Base-by-base conservation (phyloP, 2,329 filamentous ascomycete genomes). In the Aspergillus niger region DNA sequence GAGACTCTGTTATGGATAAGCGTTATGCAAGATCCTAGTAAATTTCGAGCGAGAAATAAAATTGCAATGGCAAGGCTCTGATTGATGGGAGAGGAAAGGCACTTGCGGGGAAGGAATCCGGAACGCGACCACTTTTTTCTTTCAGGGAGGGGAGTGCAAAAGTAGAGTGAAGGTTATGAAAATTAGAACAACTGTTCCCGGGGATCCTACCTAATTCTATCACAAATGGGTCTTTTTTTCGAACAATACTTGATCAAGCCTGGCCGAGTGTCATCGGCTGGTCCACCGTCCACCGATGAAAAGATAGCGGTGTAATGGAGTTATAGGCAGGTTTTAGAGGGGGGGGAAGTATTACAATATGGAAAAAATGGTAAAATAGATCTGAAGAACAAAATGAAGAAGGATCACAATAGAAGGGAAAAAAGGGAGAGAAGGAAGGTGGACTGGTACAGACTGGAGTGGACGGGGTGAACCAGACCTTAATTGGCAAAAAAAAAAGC, bases 341-440 rank as follows among this genome's bases (percentile, higher is more conserved):
- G 50, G 53, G 41, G 20, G 17, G 30, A 30, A 30, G 17, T 55
- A 55, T 32, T 44, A 55, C 24, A 57, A 59, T 52, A 55, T 55
- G 44, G 32, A 59, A 41, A 51, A 51, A 36, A 26, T 32, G 58
- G 52, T 50, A 50, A 50, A 36, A 50, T 50, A 50, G 47, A 44
- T 51, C 51, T 74, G 75, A 73, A 77, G 73, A 72, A 75, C 75
- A 63, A 56, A 49, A 54, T 47, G 55, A 57, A 52, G 17, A 50
- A 59, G 49, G 41, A 51, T 53, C 41, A 43, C 49, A 52, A 17
- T 20, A 59, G 51, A 41, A 50, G 49, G 53, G 50, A 49, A 15
- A 26, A 55, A 41, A 50, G 49, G 53, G 50, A 53, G 20, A 56
- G 61, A 58, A 52, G 61, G 60, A 58, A 52, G 61, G 60, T 59